Evolutionary conservation across 1,284 basidiomycete genomes (phyloP), one percentile per base, ranked within the genome.

Genomic region (Ustilago xerochloae): DNA sequence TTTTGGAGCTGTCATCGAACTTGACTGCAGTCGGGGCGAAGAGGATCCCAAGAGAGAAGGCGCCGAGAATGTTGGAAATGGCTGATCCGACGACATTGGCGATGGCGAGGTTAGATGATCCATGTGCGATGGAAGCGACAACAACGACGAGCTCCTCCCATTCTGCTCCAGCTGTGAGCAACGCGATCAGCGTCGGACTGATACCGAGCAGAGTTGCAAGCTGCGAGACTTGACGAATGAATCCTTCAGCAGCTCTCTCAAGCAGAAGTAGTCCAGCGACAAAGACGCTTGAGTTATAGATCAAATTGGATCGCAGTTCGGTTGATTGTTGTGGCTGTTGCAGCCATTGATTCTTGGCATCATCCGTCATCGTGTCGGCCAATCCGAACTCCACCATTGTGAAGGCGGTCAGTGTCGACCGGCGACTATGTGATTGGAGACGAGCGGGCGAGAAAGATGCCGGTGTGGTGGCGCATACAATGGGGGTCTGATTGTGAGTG

Each of bases 51-150:
- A 72, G 41, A 0, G 69, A 66, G 43, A 72, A 72, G 5, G 69
- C 78, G 35, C 78, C 76, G 2, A 79, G 63, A 41, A 79, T 75
- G 63, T 79, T 80, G 57, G 73, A 74, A 63, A 81, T 81, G 61
- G 71, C 61, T n/a, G 73, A 62, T 2, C 77, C 80, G 51, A 81
- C 63, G 20, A 79, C 59, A 53, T 81, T 80, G 47, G 79, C 76
- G 26, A 79, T 63, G 30, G 77, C 73, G 20, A 78, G 67, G 12
- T 68, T 50, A 12, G 72, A 60, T 18, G 69, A 45, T 6, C 63
- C 63, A 16, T 72, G 69, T n/a, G 53, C 55, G 26, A 72, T 59
- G 4, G 70, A 65, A 4, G 66, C 70, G 6, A 69, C 43, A 4
- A 70, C 66, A n/a, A 69, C 65, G 16, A 73, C 58, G 16, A 77